Percentiles rank a stretch among this genome's conserved stretches.
Conservation (phyloP, 371 early-diverging fungal genomes). For the Mucor indicus region DNA sequence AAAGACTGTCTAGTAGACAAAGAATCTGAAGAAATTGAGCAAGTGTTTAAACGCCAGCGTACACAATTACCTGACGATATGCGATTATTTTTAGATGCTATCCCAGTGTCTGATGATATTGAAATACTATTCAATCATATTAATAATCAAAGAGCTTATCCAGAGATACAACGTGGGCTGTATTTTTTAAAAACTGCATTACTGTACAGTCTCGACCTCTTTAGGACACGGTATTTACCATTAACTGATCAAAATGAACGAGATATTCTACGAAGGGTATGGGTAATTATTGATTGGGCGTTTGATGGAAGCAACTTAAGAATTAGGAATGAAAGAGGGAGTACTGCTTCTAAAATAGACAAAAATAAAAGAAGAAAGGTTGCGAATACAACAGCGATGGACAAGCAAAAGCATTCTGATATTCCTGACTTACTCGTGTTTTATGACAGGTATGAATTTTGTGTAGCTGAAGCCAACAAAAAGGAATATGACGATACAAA, state of each 20-base stretch:
- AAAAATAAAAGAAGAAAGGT: no score
- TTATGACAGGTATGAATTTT: no score
- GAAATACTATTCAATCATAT: slow-evolving; percentile 1
- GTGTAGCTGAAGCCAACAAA: no score
- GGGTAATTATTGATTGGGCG: slow-evolving; percentile 6
- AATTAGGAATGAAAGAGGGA: slow-evolving; percentile 1
- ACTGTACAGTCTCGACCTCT: slow-evolving; percentile 6
- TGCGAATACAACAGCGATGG: no score
- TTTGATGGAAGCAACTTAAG: slow-evolving; percentile 1
- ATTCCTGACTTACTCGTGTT: no score
- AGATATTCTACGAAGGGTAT: slow-evolving; percentile 1
- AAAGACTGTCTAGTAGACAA: background rate
- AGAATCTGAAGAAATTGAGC: slow-evolving; percentile 1
- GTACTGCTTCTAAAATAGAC: slow-evolving; percentile 1
- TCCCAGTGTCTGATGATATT: slow-evolving; percentile 2
- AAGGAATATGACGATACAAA: no score
- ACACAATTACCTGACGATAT: slow-evolving; percentile 3
- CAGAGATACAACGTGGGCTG: background rate
- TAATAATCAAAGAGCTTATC: background rate
- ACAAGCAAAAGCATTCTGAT: no score
- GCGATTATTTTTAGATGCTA: background rate
- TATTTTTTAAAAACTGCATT: slow-evolving; percentile 7
- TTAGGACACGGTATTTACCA: slow-evolving; percentile 1
- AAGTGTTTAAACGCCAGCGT: background rate
- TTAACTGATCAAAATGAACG: slow-evolving; percentile 5